Percentiles rank a stretch among this genome's conserved stretches.
phyloP scores from a whole-genome alignment of 306 rosid species.

The Calophaca sinica region DNA sequence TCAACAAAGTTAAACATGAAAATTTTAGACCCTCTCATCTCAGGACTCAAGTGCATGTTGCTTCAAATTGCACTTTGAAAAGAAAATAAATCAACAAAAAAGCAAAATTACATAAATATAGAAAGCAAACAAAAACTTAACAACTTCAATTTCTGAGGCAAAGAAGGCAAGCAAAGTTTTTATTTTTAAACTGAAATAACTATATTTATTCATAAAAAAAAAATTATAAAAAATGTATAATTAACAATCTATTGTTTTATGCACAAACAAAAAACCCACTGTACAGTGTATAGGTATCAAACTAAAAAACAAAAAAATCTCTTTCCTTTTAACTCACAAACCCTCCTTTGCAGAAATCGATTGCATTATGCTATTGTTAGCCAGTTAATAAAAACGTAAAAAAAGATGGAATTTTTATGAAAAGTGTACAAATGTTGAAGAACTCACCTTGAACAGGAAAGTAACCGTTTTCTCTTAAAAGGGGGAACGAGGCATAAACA shows the following conservation, averaged over 20 bases:
- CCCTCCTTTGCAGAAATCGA: too few relatives aligned
- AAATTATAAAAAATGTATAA: too few relatives aligned
- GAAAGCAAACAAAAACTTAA: not conserved
- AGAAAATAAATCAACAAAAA: not conserved
- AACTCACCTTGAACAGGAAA: constrained; percentile 53
- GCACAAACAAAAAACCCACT: not conserved
- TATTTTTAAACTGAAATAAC: not conserved
- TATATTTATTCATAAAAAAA: not conserved
- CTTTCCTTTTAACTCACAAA: too few relatives aligned
- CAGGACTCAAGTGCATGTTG: not conserved
- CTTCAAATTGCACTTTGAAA: constrained; percentile 20
- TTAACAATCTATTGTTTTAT: too few relatives aligned
- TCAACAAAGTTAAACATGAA: not conserved
- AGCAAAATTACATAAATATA: not conserved
- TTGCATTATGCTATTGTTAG: not conserved
- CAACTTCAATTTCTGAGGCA: constrained; percentile 6
- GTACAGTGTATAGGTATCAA: too few relatives aligned
- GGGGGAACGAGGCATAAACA: constrained; percentile 42
- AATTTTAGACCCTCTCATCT: not conserved
- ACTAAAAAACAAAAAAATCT: too few relatives aligned
- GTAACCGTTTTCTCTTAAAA: constrained; percentile 47
- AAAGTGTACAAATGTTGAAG: not conserved
- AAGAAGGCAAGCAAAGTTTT: not conserved
- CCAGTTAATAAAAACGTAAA: not conserved
- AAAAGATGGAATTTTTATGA: not conserved